Base-by-base conservation (phyloP, 1,284 basidiomycete genomes). In the Trichosporon faecale region DNA sequence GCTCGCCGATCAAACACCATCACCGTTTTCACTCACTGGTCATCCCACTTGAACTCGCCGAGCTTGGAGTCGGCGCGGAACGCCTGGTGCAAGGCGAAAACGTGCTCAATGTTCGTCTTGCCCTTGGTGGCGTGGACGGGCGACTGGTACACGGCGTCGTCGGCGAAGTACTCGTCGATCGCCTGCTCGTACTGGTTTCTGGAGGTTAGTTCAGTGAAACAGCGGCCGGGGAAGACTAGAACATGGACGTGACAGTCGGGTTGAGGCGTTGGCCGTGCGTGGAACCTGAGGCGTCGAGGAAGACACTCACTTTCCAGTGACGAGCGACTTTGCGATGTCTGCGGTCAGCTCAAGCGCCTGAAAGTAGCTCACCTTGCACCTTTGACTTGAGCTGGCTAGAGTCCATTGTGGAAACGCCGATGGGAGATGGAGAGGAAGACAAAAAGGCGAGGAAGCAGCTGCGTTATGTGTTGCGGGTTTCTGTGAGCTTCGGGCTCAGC, bases 151-250 rank as follows among this genome's bases (percentile, higher is more conserved):
- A 73, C 65, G 21, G 76, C 78, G 64, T 79, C 70, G 35, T 76
- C 64, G 29, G 81, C 75, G 63, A 81, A 78, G 68, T 76, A 78
- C 64, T 76, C 44, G 67, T 79, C 74, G 61, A 82, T 72, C 14
- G 76, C 78, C 14, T 71, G 70, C 65, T 75, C 69, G 57, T 72
- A 73, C 37, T 79, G 73, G 69, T 75, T 68, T 1, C 79, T 80
- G 72, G 14, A 2, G 29, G 57, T 61, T 12, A 61, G 57, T n/a
- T 18, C 18, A n/a, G 3, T 18, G 52, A 40, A 40, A 40, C 37
- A 40, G 37, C 2, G 12, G 12, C 40, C 18, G 40, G 2, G 49
- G 49, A 52, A 23, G 21, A 7, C 49, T 23, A 14, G 40, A 25
- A 46, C 11, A 6, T 52, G 49, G 44, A 21, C 44, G 40, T 44